Evolutionary conservation across 768 basidiomycete species (phyloP).

Genomic region (Trametes cingulata): DNA sequence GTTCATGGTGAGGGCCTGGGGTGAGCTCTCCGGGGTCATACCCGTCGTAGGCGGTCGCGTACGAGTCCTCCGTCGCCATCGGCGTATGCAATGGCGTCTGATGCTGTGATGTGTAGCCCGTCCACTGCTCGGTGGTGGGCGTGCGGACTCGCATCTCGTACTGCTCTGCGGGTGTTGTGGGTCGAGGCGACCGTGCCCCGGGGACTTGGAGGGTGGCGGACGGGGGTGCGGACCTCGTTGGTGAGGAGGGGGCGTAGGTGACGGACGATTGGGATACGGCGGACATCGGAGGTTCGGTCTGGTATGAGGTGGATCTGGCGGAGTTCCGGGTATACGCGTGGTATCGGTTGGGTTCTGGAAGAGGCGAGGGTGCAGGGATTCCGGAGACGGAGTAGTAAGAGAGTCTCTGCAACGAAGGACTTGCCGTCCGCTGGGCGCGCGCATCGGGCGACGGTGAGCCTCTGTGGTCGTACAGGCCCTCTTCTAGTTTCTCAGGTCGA

Average conservation of each 20-base stretch:
- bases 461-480: background rate
- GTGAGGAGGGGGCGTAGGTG: slow-evolving; percentile 12
- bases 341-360: slow-evolving; percentile 41
- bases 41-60: slow-evolving; percentile 13
- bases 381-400: slow-evolving; percentile 65
- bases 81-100: slow-evolving; percentile 12
- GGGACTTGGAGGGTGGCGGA: slow-evolving; percentile 24
- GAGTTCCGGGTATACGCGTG: slow-evolving; percentile 34
- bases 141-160: slow-evolving; percentile 43
- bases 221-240: slow-evolving; percentile 16
- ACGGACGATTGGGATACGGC: slow-evolving; percentile 23
- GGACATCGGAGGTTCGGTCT: slow-evolving; percentile 27
- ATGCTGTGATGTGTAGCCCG: background rate
- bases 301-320: slow-evolving; percentile 8
- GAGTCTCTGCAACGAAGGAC: slow-evolving; percentile 20
- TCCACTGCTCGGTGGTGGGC: slow-evolving; percentile 25
- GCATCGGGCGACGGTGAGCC: slow-evolving; percentile 6
- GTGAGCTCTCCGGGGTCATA: slow-evolving; percentile 5
- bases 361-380: slow-evolving; percentile 56
- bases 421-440: slow-evolving; percentile 2
- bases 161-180: slow-evolving; percentile 26
- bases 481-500: slow-evolving; percentile 9
- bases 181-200: slow-evolving; percentile 38
- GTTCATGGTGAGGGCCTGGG: slow-evolving; percentile 1
- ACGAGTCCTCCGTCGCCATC: slow-evolving; percentile 22